Percentiles rank a stretch among this genome's conserved stretches.
These are phyloP conservation scores for Xylariaceae sp. DNA, from an alignment of 2,329 filamentous ascomycete species.

Conservation along the genomic window DNA sequence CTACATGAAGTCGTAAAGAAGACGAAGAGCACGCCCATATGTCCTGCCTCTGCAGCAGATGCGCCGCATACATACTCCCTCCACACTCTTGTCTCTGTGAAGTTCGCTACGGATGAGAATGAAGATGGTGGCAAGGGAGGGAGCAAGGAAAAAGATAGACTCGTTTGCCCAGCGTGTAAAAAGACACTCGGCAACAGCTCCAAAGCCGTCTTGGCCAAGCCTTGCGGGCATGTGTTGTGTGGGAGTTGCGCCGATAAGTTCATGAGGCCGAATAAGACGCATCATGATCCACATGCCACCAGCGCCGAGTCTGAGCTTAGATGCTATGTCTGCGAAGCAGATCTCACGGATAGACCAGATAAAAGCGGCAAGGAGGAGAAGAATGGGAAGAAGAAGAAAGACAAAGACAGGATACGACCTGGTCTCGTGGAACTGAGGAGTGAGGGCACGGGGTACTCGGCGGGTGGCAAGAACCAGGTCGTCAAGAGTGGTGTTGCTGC, in stretches of 20 bases:
- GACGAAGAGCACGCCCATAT: slow-evolving; percentile 65
- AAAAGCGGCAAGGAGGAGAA: slow-evolving; percentile 22
- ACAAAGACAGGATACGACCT: slow-evolving; percentile 57
- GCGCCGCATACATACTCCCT: slow-evolving; percentile 72
- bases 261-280: slow-evolving; percentile 55
- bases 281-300: slow-evolving; percentile 50
- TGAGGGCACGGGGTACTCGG: slow-evolving; percentile 90
- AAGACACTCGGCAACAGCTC: slow-evolving; percentile 79
- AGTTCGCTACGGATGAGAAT: slow-evolving; percentile 69
- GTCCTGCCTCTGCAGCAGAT: slow-evolving; percentile 66
- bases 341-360: slow-evolving; percentile 48
- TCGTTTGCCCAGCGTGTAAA: slow-evolving; percentile 79
- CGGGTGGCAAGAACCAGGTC: slow-evolving; percentile 76
- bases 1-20: slow-evolving; percentile 56
- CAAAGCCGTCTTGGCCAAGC: slow-evolving; percentile 76
- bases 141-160: slow-evolving; percentile 32
- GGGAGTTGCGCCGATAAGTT: slow-evolving; percentile 81
- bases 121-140: slow-evolving; percentile 34
- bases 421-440: slow-evolving; percentile 77
- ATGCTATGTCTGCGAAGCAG: slow-evolving; percentile 85
- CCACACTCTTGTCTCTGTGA: slow-evolving; percentile 69
- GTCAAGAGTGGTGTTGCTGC: slow-evolving; percentile 68
- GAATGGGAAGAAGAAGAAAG: slow-evolving; percentile 41
- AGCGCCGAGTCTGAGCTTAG: slow-evolving; percentile 42
- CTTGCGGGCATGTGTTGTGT: slow-evolving; percentile 90